Evolutionary conservation across 2,329 filamentous ascomycete species (phyloP), one percentile per base, ranked within the genome.

Genomic region (Hirsutella rhossiliensis): DNA sequence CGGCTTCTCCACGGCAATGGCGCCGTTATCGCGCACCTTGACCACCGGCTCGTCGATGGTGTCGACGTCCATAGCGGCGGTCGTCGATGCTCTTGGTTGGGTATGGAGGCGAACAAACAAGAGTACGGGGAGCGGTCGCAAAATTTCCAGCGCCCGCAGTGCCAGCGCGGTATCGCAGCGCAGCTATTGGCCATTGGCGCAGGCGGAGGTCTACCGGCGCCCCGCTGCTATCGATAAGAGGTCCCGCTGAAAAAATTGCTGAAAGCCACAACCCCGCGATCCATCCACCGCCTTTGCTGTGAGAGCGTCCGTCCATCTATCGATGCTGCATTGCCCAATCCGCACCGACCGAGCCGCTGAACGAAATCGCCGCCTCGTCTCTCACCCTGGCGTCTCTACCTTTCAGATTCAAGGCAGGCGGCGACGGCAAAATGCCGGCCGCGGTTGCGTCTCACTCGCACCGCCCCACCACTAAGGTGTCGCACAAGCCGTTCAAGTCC

Each of bases 401-500:
- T 3, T 94, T 83, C 60, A 75, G 89, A 66, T 94, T 94, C 68
- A 95, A 94, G 72, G 85, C 83, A 63, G 83, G 84, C 60, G 71
- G 78, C 64, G 71, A 73, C 63, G 73, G 73, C 65, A 84, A 76
- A 56, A 92, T 92, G 86, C 81, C 85, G 59, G 76, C 79, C 65
- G 71, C 74, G 48, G 73, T 77, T 58, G 62, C 72, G 70, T 47
- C 48, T 53, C 87, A 97, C 65, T 89, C 90, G 60, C 92, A 98
- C 65, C 78, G 90, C 62, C 86, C 86, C 58, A 96, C 89, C 46
- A 95, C 89, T 43, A 98, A 97, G 73, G 72, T 79, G 56, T 68
- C 76, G 52, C 81, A 95, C 67, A 98, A 98, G 72, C 63, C 82
- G 23, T 98, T 89, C 75, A 98, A 98, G 68, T 87, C 87, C 46